Base-by-base conservation (phyloP, 108 stramenopile genomes). In the Cyclotella cryptica region DNA sequence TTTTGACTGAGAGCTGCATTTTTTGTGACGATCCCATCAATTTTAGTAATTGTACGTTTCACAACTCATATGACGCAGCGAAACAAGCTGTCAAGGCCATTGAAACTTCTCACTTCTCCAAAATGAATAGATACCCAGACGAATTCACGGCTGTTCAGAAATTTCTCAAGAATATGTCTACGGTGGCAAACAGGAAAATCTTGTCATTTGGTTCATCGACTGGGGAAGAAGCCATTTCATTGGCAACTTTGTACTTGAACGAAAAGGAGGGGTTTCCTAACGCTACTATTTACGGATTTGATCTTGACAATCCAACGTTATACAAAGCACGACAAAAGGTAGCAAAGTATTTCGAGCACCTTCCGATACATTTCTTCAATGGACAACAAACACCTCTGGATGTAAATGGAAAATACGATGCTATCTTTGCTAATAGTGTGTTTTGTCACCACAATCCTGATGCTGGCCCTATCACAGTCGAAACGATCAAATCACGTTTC, bases 371-470 rank as follows among this genome's bases (percentile, higher is more conserved):
- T 9, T 62, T 62, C 61, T 62, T 62, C 61, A 26, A 62, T 62
- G 61, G 61, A 30, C 8, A 30, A 17, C 11, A 62, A 15, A 30
- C 24, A 30, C 13, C 26, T 30, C 14, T 62, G 6, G 10, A 10
- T 39, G 14, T 8, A 11, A 12, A 62, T 39, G 61, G 61, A 39
- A 18, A 18, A 30, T 62, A 62, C 18, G 61, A 62, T 62, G 61
- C 29, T 10, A 62, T 62, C 35, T 62, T 62, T 62, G 61, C 61
- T 29, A 62, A 62, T 28, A 62, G 61, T 30, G 61, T 62, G 61
- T 30, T 62, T 18, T 62, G 61, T 18, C 10, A 15, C 61, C 29
- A 62, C 26, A 17, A 17, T 30, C 15, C n/a, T n/a, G n/a, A n/a
- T n/a, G n/a, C n/a, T n/a, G n/a, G n/a, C n/a, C n/a, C n/a, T n/a